Base-by-base conservation (phyloP, 2,329 filamentous ascomycete genomes). In the Ophiostoma tasmaniense region DNA sequence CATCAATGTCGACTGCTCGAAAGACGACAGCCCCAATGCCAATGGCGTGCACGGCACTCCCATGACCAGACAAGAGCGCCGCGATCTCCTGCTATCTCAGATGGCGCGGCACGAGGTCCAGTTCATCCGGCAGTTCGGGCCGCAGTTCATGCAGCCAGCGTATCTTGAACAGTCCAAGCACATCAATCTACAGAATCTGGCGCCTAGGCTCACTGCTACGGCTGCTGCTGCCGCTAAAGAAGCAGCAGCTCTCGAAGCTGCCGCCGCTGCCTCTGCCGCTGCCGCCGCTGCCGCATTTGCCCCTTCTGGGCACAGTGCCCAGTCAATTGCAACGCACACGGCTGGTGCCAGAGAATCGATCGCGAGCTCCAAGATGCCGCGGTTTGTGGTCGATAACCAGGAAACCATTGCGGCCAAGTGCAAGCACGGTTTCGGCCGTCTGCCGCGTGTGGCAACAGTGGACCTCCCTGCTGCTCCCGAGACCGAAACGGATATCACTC, bases 361-460 rank as follows among this genome's bases (percentile, higher is more conserved):
- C 7, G 25, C 25, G 25, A 30, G 22, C 11, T 61, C 55, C 55
- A 64, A 37, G 30, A 64, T 64, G 59, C 30, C 59, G 17, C 59
- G 59, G 13, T 64, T 64, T 35, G 59, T 64, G 25, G 59, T 64
- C 1, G 59, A 64, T 30, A 64, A 64, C 20, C 59, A 64, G 17
- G 59, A 64, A 30, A 64, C 59, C 3, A 64, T 64, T n/a, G 59
- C 59, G 2, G 59, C 59, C 59, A 64, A 64, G 59, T 35, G 59
- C 59, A 35, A 64, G 33, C 28, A 64, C 28, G 59, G 59, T 30
- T 64, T 35, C 28, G 30, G 59, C 6, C 59, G 59, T 13, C 2
- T 64, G 14, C 59, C 59, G 7, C 30, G 59, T 8, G 59, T 64
- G 8, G 59, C 59, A 17, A 64, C 59, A 2, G 30, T 64, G 0